Conservation (phyloP, 345 rosid genomes). For the Anastatica hierochuntica region DNA sequence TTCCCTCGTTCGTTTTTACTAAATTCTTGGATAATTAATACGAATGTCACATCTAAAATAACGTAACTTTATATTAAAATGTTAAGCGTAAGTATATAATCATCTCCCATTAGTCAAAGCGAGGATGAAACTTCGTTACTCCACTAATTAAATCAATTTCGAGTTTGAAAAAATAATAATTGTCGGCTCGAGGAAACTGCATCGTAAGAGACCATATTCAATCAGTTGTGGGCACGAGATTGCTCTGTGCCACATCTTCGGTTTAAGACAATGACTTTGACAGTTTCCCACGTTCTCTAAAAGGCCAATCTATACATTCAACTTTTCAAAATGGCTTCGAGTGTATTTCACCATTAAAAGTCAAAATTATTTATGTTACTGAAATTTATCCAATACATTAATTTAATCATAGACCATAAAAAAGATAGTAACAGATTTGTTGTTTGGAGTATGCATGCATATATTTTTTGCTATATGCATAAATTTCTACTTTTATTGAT, state of each 20-base stretch:
- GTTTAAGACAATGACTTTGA: slow-evolving; percentile 19
- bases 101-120: slow-evolving; percentile 15
- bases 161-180: not conserved
- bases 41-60: slow-evolving; percentile 16
- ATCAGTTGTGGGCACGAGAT: slow-evolving; percentile 22
- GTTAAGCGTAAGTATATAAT: slow-evolving; percentile 13
- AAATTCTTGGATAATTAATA: slow-evolving; percentile 1
- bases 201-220: slow-evolving; percentile 13
- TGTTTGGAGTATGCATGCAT: too few relatives aligned
- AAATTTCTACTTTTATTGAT: too few relatives aligned
- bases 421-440: too few relatives aligned
- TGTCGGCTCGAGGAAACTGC: slow-evolving; percentile 9
- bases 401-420: not conserved
- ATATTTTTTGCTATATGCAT: too few relatives aligned
- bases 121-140: slow-evolving; percentile 18
- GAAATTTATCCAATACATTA: not conserved
- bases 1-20: not conserved
- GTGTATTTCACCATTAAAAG: slow-evolving; percentile 5
- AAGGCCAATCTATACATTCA: not conserved
- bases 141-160: slow-evolving; percentile 1
- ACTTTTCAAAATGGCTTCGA: slow-evolving; percentile 13
- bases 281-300: slow-evolving; percentile 6
- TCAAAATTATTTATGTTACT: not conserved
- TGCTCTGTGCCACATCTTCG: slow-evolving; percentile 11
- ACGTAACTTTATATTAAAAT: slow-evolving; percentile 1